Percentiles rank a stretch among this genome's conserved stretches.
Conservation (phyloP, 2,329 filamentous ascomycete genomes). For the Drechslerella dactyloides region DNA sequence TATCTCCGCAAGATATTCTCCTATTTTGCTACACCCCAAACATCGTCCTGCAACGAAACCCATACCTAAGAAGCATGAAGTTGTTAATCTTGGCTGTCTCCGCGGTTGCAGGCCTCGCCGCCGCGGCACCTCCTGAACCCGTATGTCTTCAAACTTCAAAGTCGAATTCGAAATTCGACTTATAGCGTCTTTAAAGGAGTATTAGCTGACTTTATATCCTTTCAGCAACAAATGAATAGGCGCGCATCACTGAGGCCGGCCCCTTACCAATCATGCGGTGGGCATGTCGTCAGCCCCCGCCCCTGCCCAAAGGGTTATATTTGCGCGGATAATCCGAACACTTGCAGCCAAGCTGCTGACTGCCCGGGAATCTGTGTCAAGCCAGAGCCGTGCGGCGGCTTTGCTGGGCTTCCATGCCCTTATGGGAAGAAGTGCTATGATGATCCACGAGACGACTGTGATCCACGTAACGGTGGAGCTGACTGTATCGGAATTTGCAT, state of each 20-base stretch:
- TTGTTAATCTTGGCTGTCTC: neutral
- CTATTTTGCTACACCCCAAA: too few relatives aligned
- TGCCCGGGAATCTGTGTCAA: slow-evolving; percentile 28
- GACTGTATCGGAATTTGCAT: slow-evolving; percentile 61
- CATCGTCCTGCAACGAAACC: too few relatives aligned
- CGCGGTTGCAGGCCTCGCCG: slow-evolving; percentile 15
- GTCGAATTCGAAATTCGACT: neutral
- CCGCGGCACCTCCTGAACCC: slow-evolving; percentile 28
- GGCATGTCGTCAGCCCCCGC: slow-evolving; percentile 22
- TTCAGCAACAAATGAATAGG: too few relatives aligned
- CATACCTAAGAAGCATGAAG: too few relatives aligned
- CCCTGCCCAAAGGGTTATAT: slow-evolving; percentile 33
- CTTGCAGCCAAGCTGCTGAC: slow-evolving; percentile 35
- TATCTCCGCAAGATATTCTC: too few relatives aligned
- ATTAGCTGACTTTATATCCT: too few relatives aligned
- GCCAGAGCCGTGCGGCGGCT: slow-evolving; percentile 58
- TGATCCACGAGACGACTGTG: slow-evolving; percentile 60
- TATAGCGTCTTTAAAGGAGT: too few relatives aligned
- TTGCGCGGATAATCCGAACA: slow-evolving; percentile 29
- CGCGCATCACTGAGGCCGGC: slow-evolving; percentile 15
- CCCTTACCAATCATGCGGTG: slow-evolving; percentile 26
- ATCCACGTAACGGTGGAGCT: slow-evolving; percentile 57
- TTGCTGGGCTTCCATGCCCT: slow-evolving; percentile 58
- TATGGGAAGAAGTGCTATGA: slow-evolving; percentile 59
- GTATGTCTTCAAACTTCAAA: too few relatives aligned